Conservation (phyloP, 2,329 filamentous ascomycete genomes). For the Diaporthe sp. region DNA sequence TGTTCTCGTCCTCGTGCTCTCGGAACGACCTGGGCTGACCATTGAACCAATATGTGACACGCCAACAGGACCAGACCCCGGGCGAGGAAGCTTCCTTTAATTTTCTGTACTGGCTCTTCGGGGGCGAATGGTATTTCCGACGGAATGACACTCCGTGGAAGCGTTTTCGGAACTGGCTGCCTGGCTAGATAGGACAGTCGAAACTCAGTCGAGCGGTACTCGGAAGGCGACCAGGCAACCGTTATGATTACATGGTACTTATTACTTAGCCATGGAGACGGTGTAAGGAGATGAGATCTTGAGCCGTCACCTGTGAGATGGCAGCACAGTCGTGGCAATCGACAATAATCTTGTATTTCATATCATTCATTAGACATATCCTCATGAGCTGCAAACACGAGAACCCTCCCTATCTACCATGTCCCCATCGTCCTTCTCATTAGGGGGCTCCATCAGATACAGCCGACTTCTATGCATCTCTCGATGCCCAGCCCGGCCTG, state of each 20-base stretch:
- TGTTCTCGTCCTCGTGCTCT: no score
- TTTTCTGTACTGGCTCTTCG: background rate
- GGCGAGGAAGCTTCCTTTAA: background rate
- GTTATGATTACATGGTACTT: background rate
- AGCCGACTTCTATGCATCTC: constrained; percentile 28
- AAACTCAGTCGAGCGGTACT: background rate
- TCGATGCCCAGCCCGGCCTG: background rate
- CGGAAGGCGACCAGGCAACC: background rate
- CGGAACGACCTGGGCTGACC: background rate
- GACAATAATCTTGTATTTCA: constrained; percentile 31
- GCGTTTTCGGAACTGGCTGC: background rate
- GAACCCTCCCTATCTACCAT: constrained; percentile 19
- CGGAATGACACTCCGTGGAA: background rate
- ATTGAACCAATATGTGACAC: background rate
- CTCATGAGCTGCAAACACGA: constrained; percentile 36
- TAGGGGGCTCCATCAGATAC: constrained; percentile 19
- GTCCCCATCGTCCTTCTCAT: constrained; percentile 12
- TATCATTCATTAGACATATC: constrained; percentile 39
- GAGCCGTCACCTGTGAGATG: no score
- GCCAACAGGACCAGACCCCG: background rate
- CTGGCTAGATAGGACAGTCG: background rate
- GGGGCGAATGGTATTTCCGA: background rate
- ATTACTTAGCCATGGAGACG: background rate
- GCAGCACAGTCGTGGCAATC: background rate
- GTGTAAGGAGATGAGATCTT: no score